These are phyloP conservation scores for Phytophthora ramorum DNA, from an alignment of 352 stramenopile species.

Conservation along the genomic window DNA sequence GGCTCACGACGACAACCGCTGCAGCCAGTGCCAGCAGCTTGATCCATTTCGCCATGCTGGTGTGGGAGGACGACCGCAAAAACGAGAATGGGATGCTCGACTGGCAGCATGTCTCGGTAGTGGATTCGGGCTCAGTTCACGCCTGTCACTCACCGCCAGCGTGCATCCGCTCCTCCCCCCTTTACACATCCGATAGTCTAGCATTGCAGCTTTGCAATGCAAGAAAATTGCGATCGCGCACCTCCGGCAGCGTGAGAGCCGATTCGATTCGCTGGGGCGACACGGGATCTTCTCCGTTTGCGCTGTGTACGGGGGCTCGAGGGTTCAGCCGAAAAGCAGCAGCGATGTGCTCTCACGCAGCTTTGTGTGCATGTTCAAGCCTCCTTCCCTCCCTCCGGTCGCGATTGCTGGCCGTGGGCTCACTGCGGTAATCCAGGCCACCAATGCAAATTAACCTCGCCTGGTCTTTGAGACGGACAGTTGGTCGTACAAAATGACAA, in stretches of 20 bases:
- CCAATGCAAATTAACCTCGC: conserved; percentile 18
- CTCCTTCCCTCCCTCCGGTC: too few species aligned
- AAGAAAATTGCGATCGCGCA: conserved; percentile 14
- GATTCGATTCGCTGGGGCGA: conserved; percentile 8
- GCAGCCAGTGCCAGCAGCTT: conserved; percentile 21
- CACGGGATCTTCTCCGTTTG: conserved; percentile 5
- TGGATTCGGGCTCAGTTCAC: conserved; percentile 5
- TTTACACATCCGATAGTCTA: conserved; percentile 18
- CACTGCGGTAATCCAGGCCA: conserved; percentile 5
- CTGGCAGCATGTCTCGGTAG: conserved; percentile 24
- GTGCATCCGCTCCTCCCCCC: conserved; percentile 17
- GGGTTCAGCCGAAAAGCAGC: not conserved
- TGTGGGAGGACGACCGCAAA: conserved; percentile 8
- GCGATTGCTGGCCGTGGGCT: not conserved
- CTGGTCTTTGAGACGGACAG: conserved; percentile 20
- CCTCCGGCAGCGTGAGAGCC: not conserved
- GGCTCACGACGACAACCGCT: not conserved
- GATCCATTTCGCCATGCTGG: conserved; percentile 19
- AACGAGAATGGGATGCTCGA: conserved; percentile 30
- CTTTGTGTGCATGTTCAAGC: conserved; percentile 14
- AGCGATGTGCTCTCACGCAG: conserved; percentile 8
- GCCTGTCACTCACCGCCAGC: conserved; percentile 16
- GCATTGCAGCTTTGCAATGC: conserved; percentile 9
- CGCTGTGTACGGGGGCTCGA: not conserved
- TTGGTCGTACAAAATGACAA: conserved; percentile 23